These are phyloP conservation scores for Boletus pseudopeckii DNA, from an alignment of 768 basidiomycete genomes.

Conservation along the genomic window DNA sequence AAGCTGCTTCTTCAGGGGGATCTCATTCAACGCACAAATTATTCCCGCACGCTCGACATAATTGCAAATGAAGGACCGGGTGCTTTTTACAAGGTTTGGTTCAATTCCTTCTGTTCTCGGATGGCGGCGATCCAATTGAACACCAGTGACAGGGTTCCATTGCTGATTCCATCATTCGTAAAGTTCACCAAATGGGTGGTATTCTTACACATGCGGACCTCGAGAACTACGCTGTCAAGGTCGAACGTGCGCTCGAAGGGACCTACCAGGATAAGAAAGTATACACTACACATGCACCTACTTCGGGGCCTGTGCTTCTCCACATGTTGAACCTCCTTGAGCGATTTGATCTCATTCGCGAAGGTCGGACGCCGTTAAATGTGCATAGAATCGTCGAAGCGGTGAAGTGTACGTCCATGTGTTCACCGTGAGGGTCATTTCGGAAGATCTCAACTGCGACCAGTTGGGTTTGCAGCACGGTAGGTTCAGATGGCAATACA, in stretches of 20 bases:
- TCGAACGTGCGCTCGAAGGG: constrained; percentile 71
- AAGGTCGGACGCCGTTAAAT: constrained; percentile 57
- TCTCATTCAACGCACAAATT: constrained; percentile 64
- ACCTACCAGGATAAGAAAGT: constrained; percentile 75
- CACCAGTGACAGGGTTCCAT: constrained; percentile 59
- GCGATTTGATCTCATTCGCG: constrained; percentile 51
- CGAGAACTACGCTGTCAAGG: constrained; percentile 61
- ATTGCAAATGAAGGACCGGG: constrained; percentile 77
- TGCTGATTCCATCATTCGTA: constrained; percentile 72
- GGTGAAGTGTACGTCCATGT: constrained; percentile 65
- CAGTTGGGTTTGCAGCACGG: constrained; percentile 67
- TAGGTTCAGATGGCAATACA: constrained; percentile 21
- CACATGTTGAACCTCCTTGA: constrained; percentile 92
- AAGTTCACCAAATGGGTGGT: constrained; percentile 70
- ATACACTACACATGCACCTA: constrained; percentile 83
- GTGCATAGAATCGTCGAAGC: constrained; percentile 81
- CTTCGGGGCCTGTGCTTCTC: constrained; percentile 84
- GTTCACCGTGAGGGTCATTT: constrained; percentile 11
- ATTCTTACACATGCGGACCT: constrained; percentile 77
- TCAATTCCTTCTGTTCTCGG: constrained; percentile 8
- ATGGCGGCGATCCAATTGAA: constrained; percentile 11
- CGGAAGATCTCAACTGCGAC: constrained; percentile 4
- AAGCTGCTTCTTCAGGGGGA: constrained; percentile 72
- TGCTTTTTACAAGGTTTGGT: constrained; percentile 73
- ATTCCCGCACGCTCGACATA: constrained; percentile 68